These are phyloP conservation scores for Erysimum pusillum DNA, from an alignment of 441 rosid genomes.

Conservation along the genomic window DNA sequence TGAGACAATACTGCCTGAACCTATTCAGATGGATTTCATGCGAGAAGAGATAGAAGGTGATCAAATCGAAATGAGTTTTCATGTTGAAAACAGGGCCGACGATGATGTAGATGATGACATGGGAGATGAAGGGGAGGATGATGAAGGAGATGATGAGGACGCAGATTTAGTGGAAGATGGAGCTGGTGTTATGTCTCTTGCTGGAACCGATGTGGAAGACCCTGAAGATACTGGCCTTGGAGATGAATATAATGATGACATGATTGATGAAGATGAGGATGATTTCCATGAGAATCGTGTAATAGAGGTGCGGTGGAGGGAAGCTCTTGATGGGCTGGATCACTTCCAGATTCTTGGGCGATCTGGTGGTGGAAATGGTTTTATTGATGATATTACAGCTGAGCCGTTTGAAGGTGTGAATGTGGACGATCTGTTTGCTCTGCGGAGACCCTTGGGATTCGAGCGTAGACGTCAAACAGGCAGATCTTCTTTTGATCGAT, in stretches of 20 bases:
- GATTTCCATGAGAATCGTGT: conserved; percentile 93
- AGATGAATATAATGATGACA: conserved; percentile 93
- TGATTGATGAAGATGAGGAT: conserved; percentile 97
- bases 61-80: conserved; percentile 89
- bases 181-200: conserved; percentile 93
- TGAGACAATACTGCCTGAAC: conserved; percentile 67
- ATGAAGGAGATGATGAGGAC: conserved; percentile 93
- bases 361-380: conserved; percentile 78
- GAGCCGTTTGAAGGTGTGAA: conserved; percentile 99
- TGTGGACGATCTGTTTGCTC: conserved; percentile 94
- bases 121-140: conserved; percentile 97
- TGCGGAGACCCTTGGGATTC: conserved; percentile 89
- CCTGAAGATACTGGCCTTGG: conserved; percentile 93
- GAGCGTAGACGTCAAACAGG: conserved; percentile 88
- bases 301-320: conserved; percentile 97
- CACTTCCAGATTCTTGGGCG: conserved; percentile 91
- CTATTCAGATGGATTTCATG: conserved; percentile 86
- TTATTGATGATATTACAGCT: conserved; percentile 92
- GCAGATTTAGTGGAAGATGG: conserved; percentile 97
- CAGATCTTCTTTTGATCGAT: conserved; percentile 79
- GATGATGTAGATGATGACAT: conserved; percentile 96
- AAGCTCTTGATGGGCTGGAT: conserved; percentile 94
- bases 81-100: conserved; percentile 81
- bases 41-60: conserved; percentile 87
- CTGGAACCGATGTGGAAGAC: conserved; percentile 96